phyloP scores from a whole-genome alignment of 805 yeast species.

The Candida alai region DNA sequence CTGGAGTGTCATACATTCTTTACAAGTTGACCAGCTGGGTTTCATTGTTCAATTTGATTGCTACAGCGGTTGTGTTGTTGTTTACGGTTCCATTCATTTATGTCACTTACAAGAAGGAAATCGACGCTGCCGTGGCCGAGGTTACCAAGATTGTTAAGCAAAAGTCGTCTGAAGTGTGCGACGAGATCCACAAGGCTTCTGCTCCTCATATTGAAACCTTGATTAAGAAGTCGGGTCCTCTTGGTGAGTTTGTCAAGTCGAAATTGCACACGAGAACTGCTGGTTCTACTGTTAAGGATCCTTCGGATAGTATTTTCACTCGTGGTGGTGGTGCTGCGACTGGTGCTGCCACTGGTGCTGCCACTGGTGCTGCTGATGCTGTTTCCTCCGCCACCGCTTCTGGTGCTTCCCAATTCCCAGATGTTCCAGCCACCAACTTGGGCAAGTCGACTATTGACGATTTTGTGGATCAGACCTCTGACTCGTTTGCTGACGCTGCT shows the following conservation, averaged over 20 bases:
- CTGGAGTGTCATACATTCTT: slow-evolving; percentile 57
- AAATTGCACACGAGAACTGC: slow-evolving; percentile 68
- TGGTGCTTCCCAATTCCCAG: slow-evolving; percentile 39
- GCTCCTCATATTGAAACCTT: slow-evolving; percentile 58
- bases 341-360: slow-evolving; percentile 25
- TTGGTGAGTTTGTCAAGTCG: slow-evolving; percentile 54
- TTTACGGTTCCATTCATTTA: slow-evolving; percentile 79
- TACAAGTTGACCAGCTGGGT: slow-evolving; percentile 74
- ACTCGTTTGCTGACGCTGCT: slow-evolving; percentile 8
- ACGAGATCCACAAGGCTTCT: slow-evolving; percentile 37
- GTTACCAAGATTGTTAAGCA: slow-evolving; percentile 43
- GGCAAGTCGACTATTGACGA: slow-evolving; percentile 21
- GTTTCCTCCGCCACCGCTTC: slow-evolving; percentile 25
- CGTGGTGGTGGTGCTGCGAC: slow-evolving; percentile 22
- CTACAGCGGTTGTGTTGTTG: slow-evolving; percentile 52
- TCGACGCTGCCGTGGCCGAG: slow-evolving; percentile 58
- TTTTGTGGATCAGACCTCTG: slow-evolving; percentile 19
- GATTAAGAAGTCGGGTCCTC: slow-evolving; percentile 62
- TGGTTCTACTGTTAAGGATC: slow-evolving; percentile 56
- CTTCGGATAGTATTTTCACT: slow-evolving; percentile 16
- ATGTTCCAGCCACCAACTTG: slow-evolving; percentile 29
- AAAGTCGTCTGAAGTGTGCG: slow-evolving; percentile 43
- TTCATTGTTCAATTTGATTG: slow-evolving; percentile 64
- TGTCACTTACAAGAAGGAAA: slow-evolving; percentile 68
- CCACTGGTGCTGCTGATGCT: slow-evolving; percentile 18